Evolutionary conservation across 768 basidiomycete species (phyloP).

Genomic region (Tephrocybe rancida): DNA sequence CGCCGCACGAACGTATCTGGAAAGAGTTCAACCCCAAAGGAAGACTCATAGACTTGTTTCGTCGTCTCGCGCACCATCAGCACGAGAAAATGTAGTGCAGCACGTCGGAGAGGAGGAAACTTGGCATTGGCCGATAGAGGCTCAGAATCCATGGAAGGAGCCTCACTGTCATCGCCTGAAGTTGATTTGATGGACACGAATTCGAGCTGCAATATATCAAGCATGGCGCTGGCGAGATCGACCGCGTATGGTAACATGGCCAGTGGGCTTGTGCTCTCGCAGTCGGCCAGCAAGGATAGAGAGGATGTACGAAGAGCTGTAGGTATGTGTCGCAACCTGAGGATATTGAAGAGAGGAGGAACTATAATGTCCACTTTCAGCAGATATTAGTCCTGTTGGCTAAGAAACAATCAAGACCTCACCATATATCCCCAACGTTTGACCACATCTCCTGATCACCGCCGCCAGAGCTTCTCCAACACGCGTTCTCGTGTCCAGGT

Average conservation of each 20-base stretch:
- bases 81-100: constrained; percentile 82
- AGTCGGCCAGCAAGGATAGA: constrained; percentile 69
- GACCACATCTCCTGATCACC: constrained; percentile 74
- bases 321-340: constrained; percentile 64
- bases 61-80: constrained; percentile 66
- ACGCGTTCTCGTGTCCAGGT: constrained; percentile 74
- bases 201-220: constrained; percentile 79
- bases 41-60: constrained; percentile 48
- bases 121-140: constrained; percentile 64
- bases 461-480: constrained; percentile 86
- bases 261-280: constrained; percentile 62
- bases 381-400: constrained; percentile 5
- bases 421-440: constrained; percentile 72
- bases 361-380: constrained; percentile 66
- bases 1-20: constrained; percentile 44
- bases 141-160: constrained; percentile 50
- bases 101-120: constrained; percentile 80
- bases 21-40: constrained; percentile 28
- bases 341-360: constrained; percentile 66
- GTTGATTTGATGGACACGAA: constrained; percentile 34
- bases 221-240: constrained; percentile 65
- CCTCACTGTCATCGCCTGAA: constrained; percentile 21
- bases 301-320: constrained; percentile 69
- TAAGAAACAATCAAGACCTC: constrained; percentile 15
- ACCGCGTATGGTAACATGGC: constrained; percentile 64